Evolutionary conservation across 441 rosid genomes (phyloP).

Genomic region (Metrosideros polymorpha): DNA sequence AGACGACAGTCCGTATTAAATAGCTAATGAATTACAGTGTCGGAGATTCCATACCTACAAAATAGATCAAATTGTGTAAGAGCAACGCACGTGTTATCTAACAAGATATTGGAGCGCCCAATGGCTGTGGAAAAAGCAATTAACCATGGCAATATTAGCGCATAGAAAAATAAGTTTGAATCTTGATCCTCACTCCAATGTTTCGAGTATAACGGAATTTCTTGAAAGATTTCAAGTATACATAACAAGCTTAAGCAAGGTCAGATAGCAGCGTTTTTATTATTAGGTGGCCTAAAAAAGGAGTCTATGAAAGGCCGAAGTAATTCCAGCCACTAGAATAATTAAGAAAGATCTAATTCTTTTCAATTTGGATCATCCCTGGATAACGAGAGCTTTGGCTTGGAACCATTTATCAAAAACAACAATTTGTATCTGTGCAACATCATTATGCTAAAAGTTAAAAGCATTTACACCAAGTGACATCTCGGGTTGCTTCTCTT

Average conservation of each 20-base stretch:
- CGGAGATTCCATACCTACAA: neutral
- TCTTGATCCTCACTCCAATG: neutral
- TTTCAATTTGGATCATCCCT: neutral
- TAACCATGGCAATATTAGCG: no score
- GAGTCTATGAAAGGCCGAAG: neutral
- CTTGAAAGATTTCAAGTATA: neutral
- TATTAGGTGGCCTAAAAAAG: neutral
- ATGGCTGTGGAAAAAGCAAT: neutral
- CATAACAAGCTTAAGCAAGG: neutral
- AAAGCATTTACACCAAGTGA: neutral
- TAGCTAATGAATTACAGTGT: neutral
- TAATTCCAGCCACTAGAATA: neutral
- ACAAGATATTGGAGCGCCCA: neutral
- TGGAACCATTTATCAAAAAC: neutral
- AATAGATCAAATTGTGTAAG: neutral
- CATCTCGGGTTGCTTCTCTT: neutral
- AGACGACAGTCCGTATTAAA: neutral
- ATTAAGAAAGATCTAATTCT: neutral
- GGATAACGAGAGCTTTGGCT: neutral
- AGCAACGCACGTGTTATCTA: neutral
- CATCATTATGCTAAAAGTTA: neutral
- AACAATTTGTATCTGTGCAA: neutral
- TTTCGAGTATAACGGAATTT: neutral
- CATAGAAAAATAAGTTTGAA: no score
- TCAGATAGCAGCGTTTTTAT: neutral